phyloP scores from a whole-genome alignment of 140 eudicot species.

The Artemisia princeps region DNA sequence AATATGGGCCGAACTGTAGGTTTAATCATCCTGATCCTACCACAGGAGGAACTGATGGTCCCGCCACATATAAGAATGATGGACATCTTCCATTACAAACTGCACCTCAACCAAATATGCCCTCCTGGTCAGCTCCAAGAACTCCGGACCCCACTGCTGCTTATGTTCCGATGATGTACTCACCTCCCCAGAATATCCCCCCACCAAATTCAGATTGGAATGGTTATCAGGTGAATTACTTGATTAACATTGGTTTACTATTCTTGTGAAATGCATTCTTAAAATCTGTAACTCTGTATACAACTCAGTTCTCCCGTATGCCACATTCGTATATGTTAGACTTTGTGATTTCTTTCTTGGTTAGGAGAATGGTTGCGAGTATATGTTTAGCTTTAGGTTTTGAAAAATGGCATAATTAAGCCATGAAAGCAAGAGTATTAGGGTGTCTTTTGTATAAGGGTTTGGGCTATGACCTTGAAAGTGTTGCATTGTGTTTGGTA shows the following conservation, averaged over 20 bases:
- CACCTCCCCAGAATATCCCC: slow-evolving; percentile 47
- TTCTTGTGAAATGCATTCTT: neutral
- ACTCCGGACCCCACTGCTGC: slow-evolving; percentile 42
- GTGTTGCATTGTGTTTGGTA: no score
- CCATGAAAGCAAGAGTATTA: no score
- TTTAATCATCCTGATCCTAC: slow-evolving; percentile 94
- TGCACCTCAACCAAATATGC: slow-evolving; percentile 36
- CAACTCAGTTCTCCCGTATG: neutral
- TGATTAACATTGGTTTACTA: slow-evolving; percentile 1
- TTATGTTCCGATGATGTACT: slow-evolving; percentile 46
- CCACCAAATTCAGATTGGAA: slow-evolving; percentile 61
- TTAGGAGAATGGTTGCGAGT: neutral
- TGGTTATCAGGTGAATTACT: slow-evolving; percentile 52
- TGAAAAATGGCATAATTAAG: no score
- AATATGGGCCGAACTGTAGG: slow-evolving; percentile 76
- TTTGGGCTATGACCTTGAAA: no score
- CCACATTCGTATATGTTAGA: neutral
- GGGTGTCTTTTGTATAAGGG: no score
- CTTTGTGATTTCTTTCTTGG: neutral
- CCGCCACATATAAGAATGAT: slow-evolving; percentile 46
- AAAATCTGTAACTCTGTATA: neutral
- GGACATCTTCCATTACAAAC: slow-evolving; percentile 34
- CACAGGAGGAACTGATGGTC: slow-evolving; percentile 33
- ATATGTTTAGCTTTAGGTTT: neutral
- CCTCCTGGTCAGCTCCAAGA: slow-evolving; percentile 65